A percentile compares a stretch with the other conserved stretches of the same genome.
Conservation (phyloP, 176 grass and related monocot species). For the Dactylis glomerata region DNA sequence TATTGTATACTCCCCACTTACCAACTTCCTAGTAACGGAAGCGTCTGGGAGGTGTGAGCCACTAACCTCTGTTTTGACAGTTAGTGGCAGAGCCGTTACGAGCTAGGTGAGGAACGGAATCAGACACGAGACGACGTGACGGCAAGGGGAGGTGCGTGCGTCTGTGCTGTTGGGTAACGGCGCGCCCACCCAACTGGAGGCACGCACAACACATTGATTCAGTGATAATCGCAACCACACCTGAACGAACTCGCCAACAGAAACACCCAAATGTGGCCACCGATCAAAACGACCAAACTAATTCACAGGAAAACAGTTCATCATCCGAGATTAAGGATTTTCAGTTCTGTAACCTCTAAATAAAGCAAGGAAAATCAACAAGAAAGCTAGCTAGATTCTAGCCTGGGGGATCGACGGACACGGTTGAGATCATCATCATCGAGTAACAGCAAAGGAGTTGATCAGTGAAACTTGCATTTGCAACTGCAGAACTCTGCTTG, state of each 20-base stretch:
- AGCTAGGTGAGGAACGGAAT: background rate
- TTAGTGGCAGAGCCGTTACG: background rate
- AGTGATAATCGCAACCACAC: slow-evolving; percentile 36
- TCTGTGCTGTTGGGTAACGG: slow-evolving; percentile 38
- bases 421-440: background rate
- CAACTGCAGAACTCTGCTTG: background rate
- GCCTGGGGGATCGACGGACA: background rate
- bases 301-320: slow-evolving; percentile 6
- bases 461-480: background rate
- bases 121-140: background rate
- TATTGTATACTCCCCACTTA: background rate
- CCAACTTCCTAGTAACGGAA: background rate
- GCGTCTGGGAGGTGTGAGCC: background rate
- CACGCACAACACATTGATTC: slow-evolving; percentile 23
- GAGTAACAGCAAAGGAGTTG: background rate
- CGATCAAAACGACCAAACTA: background rate
- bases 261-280: background rate
- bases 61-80: background rate
- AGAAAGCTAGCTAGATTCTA: background rate
- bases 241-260: slow-evolving; percentile 37
- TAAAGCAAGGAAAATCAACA: background rate
- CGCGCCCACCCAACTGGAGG: slow-evolving; percentile 1
- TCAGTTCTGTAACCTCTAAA: background rate
- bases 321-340: background rate
- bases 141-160: background rate